Base-by-base conservation (phyloP, 768 basidiomycete species). In the Macrolepiota dolichaula region DNA sequence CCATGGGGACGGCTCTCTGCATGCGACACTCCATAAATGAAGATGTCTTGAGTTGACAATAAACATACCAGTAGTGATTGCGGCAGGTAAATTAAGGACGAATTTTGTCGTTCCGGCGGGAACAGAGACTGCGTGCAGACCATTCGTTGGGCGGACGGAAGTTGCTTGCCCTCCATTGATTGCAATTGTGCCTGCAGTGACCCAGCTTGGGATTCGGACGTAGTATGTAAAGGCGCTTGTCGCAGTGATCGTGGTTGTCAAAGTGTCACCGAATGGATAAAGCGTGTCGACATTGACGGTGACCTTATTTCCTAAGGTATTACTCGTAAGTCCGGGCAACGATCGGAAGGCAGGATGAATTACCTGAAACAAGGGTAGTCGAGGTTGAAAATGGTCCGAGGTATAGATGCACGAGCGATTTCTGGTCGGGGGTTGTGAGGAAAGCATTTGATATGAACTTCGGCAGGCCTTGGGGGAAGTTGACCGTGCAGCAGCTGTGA, bases 361-460 rank as follows among this genome's bases (percentile, higher is more conserved):
- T 38, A 81, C 81, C 75, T 27, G 69, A 68, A 17, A 75, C 71
- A 40, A 83, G 71, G 1, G 74, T 77, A 0, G 76, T 75, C 22
- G 71, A 67, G 1, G 76, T 76, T 38, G 71, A 73, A 69, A 81
- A 80, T 1, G 81, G 81, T 5, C 81, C 81, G 10, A 82, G 71
- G 63, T 81, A 81, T 13, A 80, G 64, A 24, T 83, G 81, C 5
- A 81, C 78, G 4, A 82, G 72, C 0, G 79, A 79, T n/a, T 68
- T 61, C 58, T 73, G 66, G 67, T 82, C 78, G 15, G 79, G 73
- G n/a, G 78, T 79, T 0, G 74, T 77, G 13, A 84, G 68, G 66
- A 85, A 84, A 4, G 81, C 74, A 66, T 81, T 82, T 22, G 77
- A 73, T 57, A 83, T 75, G 66, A 83, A 83, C 62, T 83, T 84